Base-by-base conservation (phyloP, 1,139 yeast species). In the Yamadazyma oceani region DNA sequence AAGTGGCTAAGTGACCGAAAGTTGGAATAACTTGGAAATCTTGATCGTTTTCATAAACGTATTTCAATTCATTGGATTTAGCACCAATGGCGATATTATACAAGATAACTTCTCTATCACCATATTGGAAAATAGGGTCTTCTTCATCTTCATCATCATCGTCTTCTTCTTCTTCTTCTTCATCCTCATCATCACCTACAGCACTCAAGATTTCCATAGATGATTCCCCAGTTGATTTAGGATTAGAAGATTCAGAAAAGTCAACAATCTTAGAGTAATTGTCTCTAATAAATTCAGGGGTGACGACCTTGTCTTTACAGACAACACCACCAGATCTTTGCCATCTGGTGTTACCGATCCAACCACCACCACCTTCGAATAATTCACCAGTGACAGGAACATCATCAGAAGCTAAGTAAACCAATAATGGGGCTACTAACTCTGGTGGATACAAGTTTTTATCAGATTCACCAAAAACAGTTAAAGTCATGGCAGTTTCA, bases 271-370 rank as follows among this genome's bases (percentile, higher is more conserved):
- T 78, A 14, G 55, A 65, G 80, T 92, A 81, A 60, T 84, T 72
- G 41, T 81, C 83, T 43, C 75, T 73, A 46, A 92, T 68, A 48
- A 78, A 76, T 63, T 90, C 97, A 23, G 89, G 84, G 19, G 82
- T 66, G 39, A 79, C 69, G 42, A 67, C 66, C 26, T 67, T 68
- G 30, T 75, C 81, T 39, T 66, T 71, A 42, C 82, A 75, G 13
- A 85, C 88, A 39, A 80, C 84, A 51, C 97, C 97, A 49, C 81
- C 81, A 41, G 95, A 82, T 63, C 97, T 80, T 68, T 90, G 95
- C 94, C 95, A 89, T 70, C 97, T 80, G 39, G 97, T 89, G 64
- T 80, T 79, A 55, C 96, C 97, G 51, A 86, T 73, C 97, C 97
- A 92, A 40, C 97, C 97, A 49, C 94, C 96, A 58, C 78, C 78